These are phyloP conservation scores for Stephania yunnanensis DNA, from an alignment of 164 flowering plant genomes.

Conservation along the genomic window DNA sequence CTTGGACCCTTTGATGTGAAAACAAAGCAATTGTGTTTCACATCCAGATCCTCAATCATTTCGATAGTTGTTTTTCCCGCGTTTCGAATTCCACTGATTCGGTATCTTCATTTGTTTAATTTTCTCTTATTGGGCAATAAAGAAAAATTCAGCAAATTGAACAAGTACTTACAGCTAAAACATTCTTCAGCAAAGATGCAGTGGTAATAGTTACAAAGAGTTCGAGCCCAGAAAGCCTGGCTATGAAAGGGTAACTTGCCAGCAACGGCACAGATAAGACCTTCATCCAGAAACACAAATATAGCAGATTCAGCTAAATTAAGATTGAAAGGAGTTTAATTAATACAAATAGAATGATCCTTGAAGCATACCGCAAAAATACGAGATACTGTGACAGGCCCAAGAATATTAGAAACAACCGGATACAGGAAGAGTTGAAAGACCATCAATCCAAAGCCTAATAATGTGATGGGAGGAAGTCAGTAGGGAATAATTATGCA, in stretches of 20 bases:
- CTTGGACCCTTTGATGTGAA: too few species aligned
- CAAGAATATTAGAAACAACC: slow-evolving; percentile 32
- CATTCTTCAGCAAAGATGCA: slow-evolving; percentile 61
- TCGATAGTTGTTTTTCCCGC: not conserved
- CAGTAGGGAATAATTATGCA: not conserved
- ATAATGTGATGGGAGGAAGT: not conserved
- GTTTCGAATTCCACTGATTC: not conserved
- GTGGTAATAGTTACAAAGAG: slow-evolving; percentile 34
- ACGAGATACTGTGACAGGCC: slow-evolving; percentile 40
- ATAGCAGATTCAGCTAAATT: not conserved
- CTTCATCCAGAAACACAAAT: slow-evolving; percentile 25
- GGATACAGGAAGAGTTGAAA: slow-evolving; percentile 51
- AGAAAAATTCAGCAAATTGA: not conserved
- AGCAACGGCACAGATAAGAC: slow-evolving; percentile 42
- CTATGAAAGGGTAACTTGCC: slow-evolving; percentile 53
- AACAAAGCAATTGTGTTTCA: too few species aligned
- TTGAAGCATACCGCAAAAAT: slow-evolving; percentile 37
- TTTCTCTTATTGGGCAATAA: not conserved
- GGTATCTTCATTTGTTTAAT: not conserved
- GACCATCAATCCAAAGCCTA: slow-evolving; percentile 45
- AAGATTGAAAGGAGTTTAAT: not conserved
- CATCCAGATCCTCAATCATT: too few species aligned
- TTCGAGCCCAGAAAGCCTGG: slow-evolving; percentile 40
- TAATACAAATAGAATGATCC: not conserved
- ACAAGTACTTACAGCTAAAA: slow-evolving; percentile 41